phyloP scores from a whole-genome alignment of 1,284 basidiomycete genomes.

The Naganishia sp. region DNA sequence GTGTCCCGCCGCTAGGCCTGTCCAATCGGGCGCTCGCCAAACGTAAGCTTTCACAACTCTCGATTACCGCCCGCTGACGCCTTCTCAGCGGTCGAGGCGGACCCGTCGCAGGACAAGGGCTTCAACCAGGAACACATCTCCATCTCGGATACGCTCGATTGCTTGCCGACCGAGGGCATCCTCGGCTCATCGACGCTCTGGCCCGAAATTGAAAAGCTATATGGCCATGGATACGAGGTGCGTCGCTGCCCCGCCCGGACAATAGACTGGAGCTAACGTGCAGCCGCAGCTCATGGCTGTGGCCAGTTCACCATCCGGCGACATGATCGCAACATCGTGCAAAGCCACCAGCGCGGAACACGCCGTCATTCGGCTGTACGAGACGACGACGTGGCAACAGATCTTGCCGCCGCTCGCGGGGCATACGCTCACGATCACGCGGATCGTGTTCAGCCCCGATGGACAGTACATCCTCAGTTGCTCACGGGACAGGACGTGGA shows the following conservation, averaged over 20 bases:
- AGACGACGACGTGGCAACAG: slow-evolving; percentile 67
- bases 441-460: slow-evolving; percentile 83
- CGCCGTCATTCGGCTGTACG: slow-evolving; percentile 83
- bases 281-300: slow-evolving; percentile 70
- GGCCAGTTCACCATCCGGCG: slow-evolving; percentile 67
- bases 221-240: slow-evolving; percentile 97
- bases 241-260: slow-evolving; percentile 30
- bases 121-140: slow-evolving; percentile 50
- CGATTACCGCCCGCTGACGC: not conserved
- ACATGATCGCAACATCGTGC: slow-evolving; percentile 86
- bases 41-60: slow-evolving; percentile 57
- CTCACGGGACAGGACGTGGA: slow-evolving; percentile 90
- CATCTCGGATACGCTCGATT: slow-evolving; percentile 47
- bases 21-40: slow-evolving; percentile 78
- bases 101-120: slow-evolving; percentile 35
- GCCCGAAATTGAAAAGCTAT: slow-evolving; percentile 96
- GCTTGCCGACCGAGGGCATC: slow-evolving; percentile 60
- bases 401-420: slow-evolving; percentile 74
- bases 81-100: slow-evolving; percentile 28
- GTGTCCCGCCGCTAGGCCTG: slow-evolving; percentile 72
- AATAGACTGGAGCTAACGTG: not conserved
- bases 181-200: slow-evolving; percentile 84
- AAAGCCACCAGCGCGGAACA: slow-evolving; percentile 84
- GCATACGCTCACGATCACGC: slow-evolving; percentile 85
- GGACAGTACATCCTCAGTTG: slow-evolving; percentile 77